A percentile compares a stretch with the other conserved stretches of the same genome.
phyloP scores from a whole-genome alignment of 2,329 filamentous ascomycete genomes.

The Trichoderma arundinaceum region DNA sequence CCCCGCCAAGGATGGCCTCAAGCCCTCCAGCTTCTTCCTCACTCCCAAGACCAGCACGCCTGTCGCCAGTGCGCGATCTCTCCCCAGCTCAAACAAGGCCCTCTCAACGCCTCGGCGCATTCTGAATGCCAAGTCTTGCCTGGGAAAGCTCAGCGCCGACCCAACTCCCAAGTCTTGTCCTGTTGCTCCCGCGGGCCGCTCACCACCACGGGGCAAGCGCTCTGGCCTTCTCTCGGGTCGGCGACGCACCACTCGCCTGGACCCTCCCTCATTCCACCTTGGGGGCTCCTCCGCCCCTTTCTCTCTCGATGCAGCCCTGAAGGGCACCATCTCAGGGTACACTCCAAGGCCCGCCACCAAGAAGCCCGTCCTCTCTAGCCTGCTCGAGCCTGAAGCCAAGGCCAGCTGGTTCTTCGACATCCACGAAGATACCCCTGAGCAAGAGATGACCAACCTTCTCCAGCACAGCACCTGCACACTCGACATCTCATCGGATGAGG shows the following conservation, averaged over 20 bases:
- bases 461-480: constrained; percentile 87
- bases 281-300: constrained; percentile 66
- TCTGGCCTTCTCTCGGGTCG: constrained; percentile 71
- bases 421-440: constrained; percentile 87
- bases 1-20: constrained; percentile 54
- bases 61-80: constrained; percentile 41
- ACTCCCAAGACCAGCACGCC: constrained; percentile 48
- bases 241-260: constrained; percentile 70
- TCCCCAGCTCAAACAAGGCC: constrained; percentile 42
- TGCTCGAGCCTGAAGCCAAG: constrained; percentile 58
- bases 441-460: constrained; percentile 90
- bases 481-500: constrained; percentile 89
- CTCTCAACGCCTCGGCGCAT: constrained; percentile 49
- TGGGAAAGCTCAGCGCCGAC: constrained; percentile 51
- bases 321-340: constrained; percentile 72
- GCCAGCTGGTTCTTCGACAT: constrained; percentile 90
- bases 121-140: constrained; percentile 60
- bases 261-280: constrained; percentile 67
- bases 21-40: constrained; percentile 55
- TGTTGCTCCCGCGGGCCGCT: constrained; percentile 77
- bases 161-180: constrained; percentile 57
- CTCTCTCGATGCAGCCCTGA: constrained; percentile 82
- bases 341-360: constrained; percentile 49
- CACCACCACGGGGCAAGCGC: constrained; percentile 73
- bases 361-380: constrained; percentile 35